phyloP scores from a whole-genome alignment of 371 early-diverging fungal species.

The Blakeslea trispora region DNA sequence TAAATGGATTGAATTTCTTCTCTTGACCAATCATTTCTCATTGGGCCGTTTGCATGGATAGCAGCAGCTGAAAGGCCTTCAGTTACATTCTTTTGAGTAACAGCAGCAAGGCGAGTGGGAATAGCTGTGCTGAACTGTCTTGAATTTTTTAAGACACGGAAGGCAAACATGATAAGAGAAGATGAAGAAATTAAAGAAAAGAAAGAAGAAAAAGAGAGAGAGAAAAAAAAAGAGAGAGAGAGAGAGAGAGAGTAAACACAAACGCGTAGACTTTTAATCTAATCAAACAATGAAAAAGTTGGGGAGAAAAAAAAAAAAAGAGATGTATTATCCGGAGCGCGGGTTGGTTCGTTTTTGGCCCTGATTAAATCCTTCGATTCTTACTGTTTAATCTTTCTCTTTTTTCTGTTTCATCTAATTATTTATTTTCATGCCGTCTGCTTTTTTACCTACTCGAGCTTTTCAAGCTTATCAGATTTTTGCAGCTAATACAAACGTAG shows the following conservation, averaged over 20 bases:
- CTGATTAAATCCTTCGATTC: conserved; percentile 2
- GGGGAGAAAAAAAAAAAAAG: conserved; percentile 12
- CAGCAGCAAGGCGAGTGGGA: conserved; percentile 57
- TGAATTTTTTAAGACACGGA: conserved; percentile 44
- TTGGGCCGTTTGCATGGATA: conserved; percentile 56
- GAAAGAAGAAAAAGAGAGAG: conserved; percentile 14
- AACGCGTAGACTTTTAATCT: background rate
- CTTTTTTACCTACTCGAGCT: conserved; percentile 53
- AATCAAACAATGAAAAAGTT: conserved; percentile 12
- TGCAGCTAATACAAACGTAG: conserved; percentile 84
- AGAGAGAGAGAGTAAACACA: background rate
- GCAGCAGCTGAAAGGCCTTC: conserved; percentile 59
- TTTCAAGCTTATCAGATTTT: conserved; percentile 75
- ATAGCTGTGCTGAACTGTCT: conserved; percentile 52
- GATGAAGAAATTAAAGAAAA: conserved; percentile 17
- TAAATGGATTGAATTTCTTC: conserved; percentile 78
- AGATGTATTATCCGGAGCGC: background rate
- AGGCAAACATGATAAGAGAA: conserved; percentile 33
- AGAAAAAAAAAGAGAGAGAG: conserved; percentile 19
- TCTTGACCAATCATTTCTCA: conserved; percentile 76
- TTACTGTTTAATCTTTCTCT: conserved; percentile 7
- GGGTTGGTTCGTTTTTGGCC: background rate
- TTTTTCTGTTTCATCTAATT: conserved; percentile 14
- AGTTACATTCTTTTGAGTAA: conserved; percentile 36
- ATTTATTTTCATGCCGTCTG: conserved; percentile 37